Evolutionary conservation across 257 asterid genomes (phyloP), one percentile per base, ranked within the genome.

Genomic region (Solanum piurae): DNA sequence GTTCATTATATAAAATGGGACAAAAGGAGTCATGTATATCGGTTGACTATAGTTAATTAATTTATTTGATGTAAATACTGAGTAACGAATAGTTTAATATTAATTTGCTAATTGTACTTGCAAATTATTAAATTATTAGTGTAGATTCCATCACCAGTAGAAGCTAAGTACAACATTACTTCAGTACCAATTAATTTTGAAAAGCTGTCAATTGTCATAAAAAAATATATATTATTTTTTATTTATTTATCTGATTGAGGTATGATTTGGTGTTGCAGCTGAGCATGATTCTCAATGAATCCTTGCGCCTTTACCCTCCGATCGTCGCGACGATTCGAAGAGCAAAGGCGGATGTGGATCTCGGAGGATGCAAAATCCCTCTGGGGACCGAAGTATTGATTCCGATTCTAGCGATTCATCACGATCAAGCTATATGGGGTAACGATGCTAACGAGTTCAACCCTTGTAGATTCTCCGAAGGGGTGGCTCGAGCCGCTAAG

Each of bases 391-490:
- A 92, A 87, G 86, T 92, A 1, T 58, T 92, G 75, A 90, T 92
- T 13, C 94, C 94, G 2, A 92, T 92, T 91, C 76, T 92, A 27
- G 94, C 94, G 72, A 90, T 92, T 11, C 94, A 92, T 71, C 94
- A 92, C 31, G 94, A 92, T 55, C 94, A 90, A 62, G 55, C 90
- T 4, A 49, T 92, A 13, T 92, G 94, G 94, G 94, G 93, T 0
- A 85, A 37, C 13, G 94, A 92, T 27, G 94, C 79, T 1, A 92
- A 92, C 29, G 93, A 90, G 14, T 92, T 92, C 34, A 92, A 92
- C 76, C 94, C 94, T 52, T 34, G 87, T 29, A 88, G 94, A 71
- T 92, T 92, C 44, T 44, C 89, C 0, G 90, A 89, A 5, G 94
- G 94, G 6, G 91, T 90, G 64, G 90, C 93, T 0, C 86, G 89